These are phyloP conservation scores for Chaetomium tenue DNA, from an alignment of 495 filamentous ascomycete genomes.

Conservation along the genomic window DNA sequence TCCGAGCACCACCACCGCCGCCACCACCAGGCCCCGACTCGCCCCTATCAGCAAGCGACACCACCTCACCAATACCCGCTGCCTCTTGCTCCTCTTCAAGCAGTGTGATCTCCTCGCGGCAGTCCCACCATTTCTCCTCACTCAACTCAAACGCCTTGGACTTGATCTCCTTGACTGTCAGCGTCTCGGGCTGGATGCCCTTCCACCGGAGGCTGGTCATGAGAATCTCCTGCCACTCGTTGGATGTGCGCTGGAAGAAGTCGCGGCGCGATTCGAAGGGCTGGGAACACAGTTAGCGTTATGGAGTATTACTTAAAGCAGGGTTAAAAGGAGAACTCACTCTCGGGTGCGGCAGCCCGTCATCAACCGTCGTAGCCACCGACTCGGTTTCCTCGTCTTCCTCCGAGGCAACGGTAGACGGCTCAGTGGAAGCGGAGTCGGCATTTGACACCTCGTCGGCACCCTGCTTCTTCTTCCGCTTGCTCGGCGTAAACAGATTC, in stretches of 20 bases:
- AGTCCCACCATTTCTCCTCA: slow-evolving; percentile 99
- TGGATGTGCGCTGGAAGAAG: slow-evolving; percentile 85
- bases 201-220: slow-evolving; percentile 65
- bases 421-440: slow-evolving; percentile 35
- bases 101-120: slow-evolving; percentile 86
- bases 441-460: slow-evolving; percentile 37
- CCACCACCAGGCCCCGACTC: slow-evolving; percentile 57
- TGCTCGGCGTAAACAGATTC: slow-evolving; percentile 38
- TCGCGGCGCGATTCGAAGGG: slow-evolving; percentile 91
- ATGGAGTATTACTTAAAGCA: not conserved
- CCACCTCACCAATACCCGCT: slow-evolving; percentile 91
- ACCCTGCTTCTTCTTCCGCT: slow-evolving; percentile 49
- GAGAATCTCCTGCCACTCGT: slow-evolving; percentile 83
- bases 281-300: slow-evolving; percentile 52
- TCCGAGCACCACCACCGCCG: slow-evolving; percentile 50
- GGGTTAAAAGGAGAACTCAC: slow-evolving; percentile 32
- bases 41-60: slow-evolving; percentile 72
- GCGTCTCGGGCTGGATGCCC: slow-evolving; percentile 57
- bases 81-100: slow-evolving; percentile 96
- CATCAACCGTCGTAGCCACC: slow-evolving; percentile 47
- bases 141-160: slow-evolving; percentile 82
- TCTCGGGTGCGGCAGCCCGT: slow-evolving; percentile 59
- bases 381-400: slow-evolving; percentile 53
- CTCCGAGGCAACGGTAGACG: slow-evolving; percentile 31
- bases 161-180: slow-evolving; percentile 84